Evolutionary conservation across 257 asterid species (phyloP).

Genomic region (Fraxinus quadrangulata): DNA sequence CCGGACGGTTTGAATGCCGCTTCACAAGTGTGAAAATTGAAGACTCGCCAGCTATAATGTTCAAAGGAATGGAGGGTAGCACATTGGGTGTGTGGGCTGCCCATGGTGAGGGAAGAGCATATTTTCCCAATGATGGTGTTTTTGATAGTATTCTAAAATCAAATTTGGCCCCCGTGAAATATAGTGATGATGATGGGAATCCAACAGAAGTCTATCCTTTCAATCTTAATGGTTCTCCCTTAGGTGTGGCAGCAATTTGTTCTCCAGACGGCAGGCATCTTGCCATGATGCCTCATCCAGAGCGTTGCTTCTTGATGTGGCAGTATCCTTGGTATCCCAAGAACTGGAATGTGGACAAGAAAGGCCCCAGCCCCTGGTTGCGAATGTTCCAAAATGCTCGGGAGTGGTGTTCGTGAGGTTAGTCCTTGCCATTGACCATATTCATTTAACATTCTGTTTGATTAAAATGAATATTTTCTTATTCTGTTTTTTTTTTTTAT

Average conservation of each 20-base stretch:
- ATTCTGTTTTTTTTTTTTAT: background rate
- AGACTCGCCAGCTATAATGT: constrained; percentile 76
- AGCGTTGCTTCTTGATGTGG: constrained; percentile 93
- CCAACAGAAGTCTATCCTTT: constrained; percentile 77
- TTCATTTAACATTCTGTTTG: background rate
- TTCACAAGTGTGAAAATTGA: constrained; percentile 79
- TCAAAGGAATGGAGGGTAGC: constrained; percentile 89
- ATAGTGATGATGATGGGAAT: constrained; percentile 74
- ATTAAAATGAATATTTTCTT: background rate
- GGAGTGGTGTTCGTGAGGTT: constrained; percentile 84
- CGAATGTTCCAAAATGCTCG: constrained; percentile 93
- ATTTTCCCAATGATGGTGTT: constrained; percentile 63
- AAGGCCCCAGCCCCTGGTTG: constrained; percentile 89
- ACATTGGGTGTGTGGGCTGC: constrained; percentile 94
- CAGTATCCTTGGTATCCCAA: constrained; percentile 92
- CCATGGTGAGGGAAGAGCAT: constrained; percentile 92
- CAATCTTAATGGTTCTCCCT: constrained; percentile 73
- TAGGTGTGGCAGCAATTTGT: constrained; percentile 87
- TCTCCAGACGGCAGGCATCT: constrained; percentile 92
- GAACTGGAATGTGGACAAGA: constrained; percentile 74
- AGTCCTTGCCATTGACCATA: background rate
- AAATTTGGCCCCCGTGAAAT: constrained; percentile 69
- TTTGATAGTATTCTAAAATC: constrained; percentile 45
- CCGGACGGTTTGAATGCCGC: constrained; percentile 82
- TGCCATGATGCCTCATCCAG: constrained; percentile 97